These are phyloP conservation scores for Arthrobotrys conoides DNA, from an alignment of 2,329 filamentous ascomycete species.

Conservation along the genomic window DNA sequence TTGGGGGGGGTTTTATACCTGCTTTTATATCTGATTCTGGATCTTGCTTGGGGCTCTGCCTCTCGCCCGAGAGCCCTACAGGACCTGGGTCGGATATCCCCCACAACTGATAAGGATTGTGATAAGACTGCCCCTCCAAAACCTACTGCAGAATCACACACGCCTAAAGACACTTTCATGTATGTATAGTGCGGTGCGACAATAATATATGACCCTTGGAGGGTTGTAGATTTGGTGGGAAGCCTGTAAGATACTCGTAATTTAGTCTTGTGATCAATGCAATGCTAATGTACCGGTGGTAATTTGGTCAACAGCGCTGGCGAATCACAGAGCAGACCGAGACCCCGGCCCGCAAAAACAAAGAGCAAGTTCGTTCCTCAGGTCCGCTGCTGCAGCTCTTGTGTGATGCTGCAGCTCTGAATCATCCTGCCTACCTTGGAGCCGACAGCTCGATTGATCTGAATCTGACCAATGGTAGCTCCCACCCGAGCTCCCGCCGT, in stretches of 20 bases:
- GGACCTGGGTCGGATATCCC: constrained; percentile 6
- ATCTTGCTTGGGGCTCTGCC: neutral
- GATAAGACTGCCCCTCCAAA: constrained; percentile 52
- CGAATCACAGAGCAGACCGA: constrained; percentile 40
- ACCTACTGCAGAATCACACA: constrained; percentile 9
- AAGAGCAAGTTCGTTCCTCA: constrained; percentile 16
- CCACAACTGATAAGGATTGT: constrained; percentile 47
- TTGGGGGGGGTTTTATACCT: neutral
- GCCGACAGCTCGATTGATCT: constrained; percentile 23
- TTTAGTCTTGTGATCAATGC: neutral
- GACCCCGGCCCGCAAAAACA: constrained; percentile 23
- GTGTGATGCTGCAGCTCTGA: constrained; percentile 57
- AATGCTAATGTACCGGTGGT: no score
- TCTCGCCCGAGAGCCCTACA: constrained; percentile 58
- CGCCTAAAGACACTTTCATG: neutral
- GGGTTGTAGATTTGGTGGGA: neutral
- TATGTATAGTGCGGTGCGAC: neutral
- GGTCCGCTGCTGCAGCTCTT: constrained; percentile 4
- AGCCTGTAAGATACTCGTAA: neutral
- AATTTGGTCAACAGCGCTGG: constrained; percentile 7
- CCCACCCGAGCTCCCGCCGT: constrained; percentile 8
- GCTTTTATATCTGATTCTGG: constrained; percentile 8
- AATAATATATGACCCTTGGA: neutral
- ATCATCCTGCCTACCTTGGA: constrained; percentile 38
- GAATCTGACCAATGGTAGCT: constrained; percentile 25